Evolutionary conservation across 768 basidiomycete genomes (phyloP).

Genomic region (Pulveroboletus sp.): DNA sequence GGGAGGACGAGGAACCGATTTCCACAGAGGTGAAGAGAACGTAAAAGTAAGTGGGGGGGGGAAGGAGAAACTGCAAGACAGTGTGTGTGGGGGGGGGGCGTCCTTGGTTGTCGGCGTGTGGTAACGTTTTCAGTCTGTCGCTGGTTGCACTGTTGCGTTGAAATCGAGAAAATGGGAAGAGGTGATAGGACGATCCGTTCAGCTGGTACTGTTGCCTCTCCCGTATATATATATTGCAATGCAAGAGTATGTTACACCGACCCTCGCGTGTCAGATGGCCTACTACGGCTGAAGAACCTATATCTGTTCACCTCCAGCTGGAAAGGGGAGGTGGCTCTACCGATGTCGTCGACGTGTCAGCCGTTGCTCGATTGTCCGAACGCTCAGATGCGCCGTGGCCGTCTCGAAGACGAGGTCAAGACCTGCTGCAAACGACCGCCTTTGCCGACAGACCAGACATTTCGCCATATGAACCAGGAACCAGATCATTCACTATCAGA

Average conservation of each 20-base stretch:
- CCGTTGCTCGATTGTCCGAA: too few species aligned
- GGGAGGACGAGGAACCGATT: conserved; percentile 65
- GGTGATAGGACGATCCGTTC: conserved; percentile 20
- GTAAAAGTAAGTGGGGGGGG: conserved; percentile 16
- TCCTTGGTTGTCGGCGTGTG: conserved; percentile 6
- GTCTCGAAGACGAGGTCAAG: neutral
- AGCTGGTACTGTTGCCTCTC: conserved; percentile 20
- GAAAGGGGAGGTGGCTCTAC: neutral
- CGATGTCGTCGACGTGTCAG: neutral
- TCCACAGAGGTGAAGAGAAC: conserved; percentile 16
- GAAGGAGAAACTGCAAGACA: neutral
- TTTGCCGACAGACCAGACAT: neutral
- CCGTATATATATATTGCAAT: conserved; percentile 32
- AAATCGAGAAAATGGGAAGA: conserved; percentile 12
- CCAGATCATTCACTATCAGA: neutral
- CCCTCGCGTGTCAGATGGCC: neutral
- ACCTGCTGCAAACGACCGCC: too few species aligned
- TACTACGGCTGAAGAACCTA: conserved; percentile 2
- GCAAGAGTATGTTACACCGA: conserved; percentile 22
- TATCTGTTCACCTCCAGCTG: conserved; percentile 1
- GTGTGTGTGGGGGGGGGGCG: neutral
- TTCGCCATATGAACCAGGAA: neutral
- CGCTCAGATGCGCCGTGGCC: neutral
- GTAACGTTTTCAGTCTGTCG: conserved; percentile 11
- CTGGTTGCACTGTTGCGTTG: conserved; percentile 12